Percentiles rank a stretch among this genome's conserved stretches.
phyloP scores from a whole-genome alignment of 305 asterid genomes.

The Solanum chacoense region DNA sequence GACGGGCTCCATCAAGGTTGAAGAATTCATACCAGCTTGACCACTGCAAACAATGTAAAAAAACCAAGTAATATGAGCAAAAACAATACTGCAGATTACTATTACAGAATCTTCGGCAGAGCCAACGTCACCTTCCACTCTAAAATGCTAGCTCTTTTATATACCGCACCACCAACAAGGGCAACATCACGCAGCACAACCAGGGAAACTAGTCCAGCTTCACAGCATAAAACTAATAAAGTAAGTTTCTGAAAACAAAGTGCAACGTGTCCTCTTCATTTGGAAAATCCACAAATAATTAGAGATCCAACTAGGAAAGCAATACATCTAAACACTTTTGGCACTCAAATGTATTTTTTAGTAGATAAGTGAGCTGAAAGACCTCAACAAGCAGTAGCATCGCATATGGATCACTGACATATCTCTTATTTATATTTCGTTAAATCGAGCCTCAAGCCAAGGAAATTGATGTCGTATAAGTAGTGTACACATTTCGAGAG shows the following conservation, averaged over 20 bases:
- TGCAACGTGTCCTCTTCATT: neutral
- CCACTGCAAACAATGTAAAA: constrained; percentile 31
- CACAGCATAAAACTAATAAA: constrained; percentile 13
- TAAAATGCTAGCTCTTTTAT: constrained; percentile 65
- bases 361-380: neutral
- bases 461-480: neutral
- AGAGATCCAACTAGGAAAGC: neutral
- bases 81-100: neutral
- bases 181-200: constrained; percentile 77
- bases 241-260: neutral
- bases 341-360: neutral
- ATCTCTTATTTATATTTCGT: neutral
- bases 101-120: neutral
- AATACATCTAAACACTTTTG: neutral
- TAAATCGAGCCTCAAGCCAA: neutral
- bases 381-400: neutral
- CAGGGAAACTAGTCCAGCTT: constrained; percentile 80
- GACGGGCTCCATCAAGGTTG: constrained; percentile 62
- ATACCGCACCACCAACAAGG: constrained; percentile 80
- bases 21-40: constrained; percentile 64
- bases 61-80: constrained; percentile 7
- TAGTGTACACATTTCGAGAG: neutral
- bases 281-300: neutral
- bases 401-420: neutral
- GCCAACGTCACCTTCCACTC: constrained; percentile 53